Base-by-base conservation (phyloP, 106 monocot genomes). In the Dendrobium officinale region DNA sequence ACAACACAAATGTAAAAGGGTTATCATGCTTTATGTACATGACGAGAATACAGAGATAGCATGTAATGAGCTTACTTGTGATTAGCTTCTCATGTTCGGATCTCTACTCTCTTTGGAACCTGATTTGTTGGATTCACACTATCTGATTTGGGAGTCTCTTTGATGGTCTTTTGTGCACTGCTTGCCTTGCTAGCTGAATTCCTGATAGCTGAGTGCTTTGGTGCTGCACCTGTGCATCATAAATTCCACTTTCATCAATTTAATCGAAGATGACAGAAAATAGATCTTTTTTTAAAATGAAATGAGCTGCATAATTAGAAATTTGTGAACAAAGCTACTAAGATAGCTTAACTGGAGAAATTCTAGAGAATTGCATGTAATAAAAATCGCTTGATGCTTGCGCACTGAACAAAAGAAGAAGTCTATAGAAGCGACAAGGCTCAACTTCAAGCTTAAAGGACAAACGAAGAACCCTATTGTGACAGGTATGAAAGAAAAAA, bases 101-200 rank as follows among this genome's bases (percentile, higher is more conserved):
- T 56, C 61, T 84, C 81, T 74, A 74, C 77, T 72, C 84, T 81
- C 56, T 67, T 78, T 16, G 83, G 20, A 77, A 55, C 48, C 15
- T 81, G 76, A 27, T 85, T 83, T 29, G 77, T 81, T 55, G 68
- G 75, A 86, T 85, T 80, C 54, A 59, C 15, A 20, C 37, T 74
- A 77, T 86, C 89, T 18, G 72, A 58, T 79, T 82, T 81, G 17
- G 80, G 26, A 55, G 77, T 27, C 51, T 77, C 81, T 81, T 81
- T 81, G 64, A 49, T 77, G 51, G 77, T 45, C 33, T 82, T 90
- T 7, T 79, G 77, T 22, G 79, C 22, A 48, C 42, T 83, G 44
- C 49, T 51, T 18, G 79, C 51, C 77, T 64, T 78, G 81, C 59
- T 85, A 16, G 37, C 59, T 27, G 59, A 9, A 18, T 0, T 74